Conservation (phyloP, 176 grass and related monocot species). For the Alopecurus myosuroides region DNA sequence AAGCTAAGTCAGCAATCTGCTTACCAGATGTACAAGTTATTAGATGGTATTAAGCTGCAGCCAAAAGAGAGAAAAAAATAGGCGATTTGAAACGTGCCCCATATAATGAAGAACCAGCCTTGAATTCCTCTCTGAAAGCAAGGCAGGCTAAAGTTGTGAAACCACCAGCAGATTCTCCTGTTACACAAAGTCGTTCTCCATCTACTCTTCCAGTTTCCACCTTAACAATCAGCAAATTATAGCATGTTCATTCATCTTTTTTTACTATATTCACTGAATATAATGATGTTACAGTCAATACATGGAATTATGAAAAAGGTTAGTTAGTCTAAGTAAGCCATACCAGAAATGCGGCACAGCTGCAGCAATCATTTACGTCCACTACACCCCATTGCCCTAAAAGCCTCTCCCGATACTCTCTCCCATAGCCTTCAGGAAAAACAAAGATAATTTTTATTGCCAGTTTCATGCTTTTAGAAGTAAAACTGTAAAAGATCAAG, state of each 20-base stretch:
- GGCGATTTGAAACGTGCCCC: slow-evolving; percentile 47
- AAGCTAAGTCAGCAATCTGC: slow-evolving; percentile 75
- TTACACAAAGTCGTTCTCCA: slow-evolving; percentile 68
- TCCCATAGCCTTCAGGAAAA: slow-evolving; percentile 71
- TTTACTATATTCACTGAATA: not conserved
- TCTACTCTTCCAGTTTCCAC: slow-evolving; percentile 73
- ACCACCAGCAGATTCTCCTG: slow-evolving; percentile 77
- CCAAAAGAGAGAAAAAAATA: not conserved
- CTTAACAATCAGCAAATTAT: slow-evolving; percentile 32
- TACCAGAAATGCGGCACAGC: slow-evolving; percentile 84
- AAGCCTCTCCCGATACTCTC: slow-evolving; percentile 77
- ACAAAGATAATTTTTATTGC: slow-evolving; percentile 1
- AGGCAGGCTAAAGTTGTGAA: slow-evolving; percentile 88
- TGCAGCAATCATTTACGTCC: slow-evolving; percentile 85
- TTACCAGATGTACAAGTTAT: not conserved
- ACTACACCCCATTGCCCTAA: slow-evolving; percentile 80
- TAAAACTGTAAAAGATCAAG: not conserved
- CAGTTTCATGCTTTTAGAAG: not conserved
- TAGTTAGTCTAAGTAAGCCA: no score
- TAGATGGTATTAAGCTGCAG: not conserved
- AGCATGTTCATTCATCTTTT: slow-evolving; percentile 18
- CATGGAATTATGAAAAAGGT: not conserved
- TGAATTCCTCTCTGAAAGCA: slow-evolving; percentile 84
- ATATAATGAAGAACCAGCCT: slow-evolving; percentile 70
- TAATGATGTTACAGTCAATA: not conserved